Evolutionary conservation across 192 early-diverging fungal species (phyloP), one percentile per base, ranked within the genome.

Genomic region (Backusella sp.): DNA sequence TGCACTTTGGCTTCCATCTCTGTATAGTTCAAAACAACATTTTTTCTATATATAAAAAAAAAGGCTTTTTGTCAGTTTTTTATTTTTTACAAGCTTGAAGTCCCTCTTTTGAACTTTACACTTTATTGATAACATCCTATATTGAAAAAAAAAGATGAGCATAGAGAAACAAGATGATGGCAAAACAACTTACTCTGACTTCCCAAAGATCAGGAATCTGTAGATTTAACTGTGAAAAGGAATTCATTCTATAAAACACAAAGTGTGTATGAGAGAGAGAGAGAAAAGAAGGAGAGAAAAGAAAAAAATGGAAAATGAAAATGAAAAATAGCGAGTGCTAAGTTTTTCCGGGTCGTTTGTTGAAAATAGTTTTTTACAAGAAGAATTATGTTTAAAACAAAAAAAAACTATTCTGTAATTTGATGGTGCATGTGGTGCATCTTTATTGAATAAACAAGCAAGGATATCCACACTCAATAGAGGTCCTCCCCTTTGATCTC

Each of bases 1-100:
- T 91, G 89, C 59, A 95, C 94, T 75, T 96, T 95, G 72, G 92
- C 89, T 87, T 98, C 95, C 86, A 92, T 94, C 80, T 99, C 97
- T 70, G 94, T 93, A 83, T 93, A 91, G 79, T 98, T 94, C 86
- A 97, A 88, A 12, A 98, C 97, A 2, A 91, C 95, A 85, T 94
- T 94, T 84, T 94, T 94, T 39, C 82, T 86, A 72, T 19, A 49
- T 30, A n/a, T n/a, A n/a, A n/a, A 23, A 19, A 3, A 36, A 44
- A 12, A 17, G 15, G 46, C 23, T 28, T 28, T 28, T 28, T 8
- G 6, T 68, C 34, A 35, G 19, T 68, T 23, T 34, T 49, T 46
- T 30, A 3, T 15, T 32, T 3, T 32, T 32, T 32, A 32, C 32
- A 32, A 32, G 32, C 32, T 32, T 32, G 2, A 32, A 28, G 28